Base-by-base conservation (phyloP, 1,284 basidiomycete genomes). In the Ceratobasidium sp. region DNA sequence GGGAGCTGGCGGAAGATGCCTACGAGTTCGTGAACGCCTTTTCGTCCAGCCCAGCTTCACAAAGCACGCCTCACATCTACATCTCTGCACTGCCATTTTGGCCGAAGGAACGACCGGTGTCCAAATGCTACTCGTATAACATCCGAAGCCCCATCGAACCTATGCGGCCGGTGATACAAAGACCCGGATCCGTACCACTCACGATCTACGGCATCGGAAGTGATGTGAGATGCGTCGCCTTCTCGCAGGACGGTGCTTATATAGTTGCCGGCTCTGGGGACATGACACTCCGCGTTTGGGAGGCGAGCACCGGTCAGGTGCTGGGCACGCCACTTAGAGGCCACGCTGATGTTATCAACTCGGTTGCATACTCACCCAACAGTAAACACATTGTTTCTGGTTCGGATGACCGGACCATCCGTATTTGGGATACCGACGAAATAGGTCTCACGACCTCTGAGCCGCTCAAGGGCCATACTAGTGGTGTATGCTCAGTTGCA, bases 401-500 rank as follows among this genome's bases (percentile, higher is more conserved):
- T 5, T 92, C 93, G 6, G 86, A 88, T 76, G 95, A 98, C 79
- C 91, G 93, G 0, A 93, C 90, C 75, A 94, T 92, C 0, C 91
- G 92, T n/a, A 78, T 98, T 7, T 98, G 96, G 96, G 96, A 98
- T 81, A 85, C 94, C 31, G 6, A 34, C 71, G 98, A 98, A 19
- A 19, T n/a, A 8, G 14, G 19, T 16, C 46, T 3, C 14, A 49
- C 27, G 27, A 14, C 5, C 14, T n/a, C 14, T 31, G 24, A 19
- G 16, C 4, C 24, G 8, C 31, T 56, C 27, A 11, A 3, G 27
- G 54, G 13, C 4, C 54, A 56, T 22, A 5, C 54, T n/a, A 24
- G 31, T 14, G 11, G n/a, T 29, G 54, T 56, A 7, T 31, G 27
- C 54, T 56, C 54, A 19, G 54, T 56, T 11, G 22, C 31, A 31